A percentile compares a stretch with the other conserved stretches of the same genome.
Evolutionary conservation across 768 basidiomycete species (phyloP).

Genomic region (Hypsizygus marmoreus): DNA sequence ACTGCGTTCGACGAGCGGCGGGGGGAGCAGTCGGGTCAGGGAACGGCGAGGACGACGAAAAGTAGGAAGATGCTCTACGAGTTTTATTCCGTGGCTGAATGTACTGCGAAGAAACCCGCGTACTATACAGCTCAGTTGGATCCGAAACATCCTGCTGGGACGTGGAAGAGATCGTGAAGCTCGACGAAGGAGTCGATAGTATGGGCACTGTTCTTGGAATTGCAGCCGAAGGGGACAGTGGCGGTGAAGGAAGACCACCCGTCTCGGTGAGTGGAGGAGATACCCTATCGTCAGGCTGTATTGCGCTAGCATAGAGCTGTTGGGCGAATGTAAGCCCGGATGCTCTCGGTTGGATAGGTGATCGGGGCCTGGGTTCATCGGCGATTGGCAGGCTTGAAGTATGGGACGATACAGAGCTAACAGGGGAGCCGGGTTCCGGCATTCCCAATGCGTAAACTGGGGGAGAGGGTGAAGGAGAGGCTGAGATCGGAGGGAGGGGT

Average conservation of each 20-base stretch:
- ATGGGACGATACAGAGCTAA: background rate
- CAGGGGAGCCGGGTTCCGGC: background rate
- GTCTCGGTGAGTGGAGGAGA: slow-evolving; percentile 2
- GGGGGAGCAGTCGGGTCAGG: background rate
- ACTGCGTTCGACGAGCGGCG: slow-evolving; percentile 9
- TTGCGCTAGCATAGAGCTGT: slow-evolving; percentile 18
- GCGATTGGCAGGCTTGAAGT: background rate
- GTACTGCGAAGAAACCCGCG: background rate
- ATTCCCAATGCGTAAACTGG: too few relatives aligned
- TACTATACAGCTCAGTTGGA: too few relatives aligned
- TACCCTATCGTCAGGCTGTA: slow-evolving; percentile 1
- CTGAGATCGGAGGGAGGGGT: background rate
- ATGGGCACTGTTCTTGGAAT: background rate
- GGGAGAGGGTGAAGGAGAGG: slow-evolving; percentile 1
- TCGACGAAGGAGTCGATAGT: background rate
- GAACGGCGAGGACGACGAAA: background rate
- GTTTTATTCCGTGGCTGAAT: background rate
- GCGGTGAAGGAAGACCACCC: background rate
- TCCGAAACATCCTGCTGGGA: too few relatives aligned
- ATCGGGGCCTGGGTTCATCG: background rate
- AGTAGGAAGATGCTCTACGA: background rate
- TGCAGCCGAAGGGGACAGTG: background rate
- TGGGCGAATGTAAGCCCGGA: slow-evolving; percentile 16
- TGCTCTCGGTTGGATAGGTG: slow-evolving; percentile 5
- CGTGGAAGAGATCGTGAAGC: too few relatives aligned